Conservation (phyloP, 768 basidiomycete genomes). For the Amanita pseudoporphyria region DNA sequence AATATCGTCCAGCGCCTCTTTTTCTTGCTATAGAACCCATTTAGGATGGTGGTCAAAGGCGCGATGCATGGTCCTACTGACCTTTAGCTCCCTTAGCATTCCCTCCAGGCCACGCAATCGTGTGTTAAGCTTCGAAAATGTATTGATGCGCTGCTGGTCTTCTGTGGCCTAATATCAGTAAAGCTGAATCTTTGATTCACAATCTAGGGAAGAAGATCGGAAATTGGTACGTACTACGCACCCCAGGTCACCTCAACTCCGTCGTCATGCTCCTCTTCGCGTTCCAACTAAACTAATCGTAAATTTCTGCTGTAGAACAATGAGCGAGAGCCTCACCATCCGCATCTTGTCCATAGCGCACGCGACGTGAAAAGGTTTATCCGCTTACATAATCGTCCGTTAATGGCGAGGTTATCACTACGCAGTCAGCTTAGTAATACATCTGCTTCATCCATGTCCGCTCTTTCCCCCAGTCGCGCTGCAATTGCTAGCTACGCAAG, state of each 20-base stretch:
- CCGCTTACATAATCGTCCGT: neutral
- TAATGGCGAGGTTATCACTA: neutral
- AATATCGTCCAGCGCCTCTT: constrained; percentile 89
- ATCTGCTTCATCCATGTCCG: too few species aligned
- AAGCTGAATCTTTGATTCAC: neutral
- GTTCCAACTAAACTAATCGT: constrained; percentile 41
- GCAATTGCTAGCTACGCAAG: neutral
- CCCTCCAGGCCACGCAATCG: constrained; percentile 66
- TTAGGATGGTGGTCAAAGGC: constrained; percentile 5
- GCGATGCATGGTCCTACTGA: constrained; percentile 16
- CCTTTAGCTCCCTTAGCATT: constrained; percentile 65
- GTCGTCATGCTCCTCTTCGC: constrained; percentile 70
- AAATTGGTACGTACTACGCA: constrained; percentile 20
- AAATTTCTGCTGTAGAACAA: constrained; percentile 2
- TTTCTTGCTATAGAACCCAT: constrained; percentile 61
- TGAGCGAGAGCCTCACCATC: constrained; percentile 33
- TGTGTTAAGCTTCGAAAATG: constrained; percentile 86
- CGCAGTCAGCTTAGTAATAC: too few species aligned
- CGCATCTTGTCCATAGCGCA: constrained; percentile 37
- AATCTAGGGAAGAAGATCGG: neutral
- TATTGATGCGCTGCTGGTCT: constrained; percentile 87
- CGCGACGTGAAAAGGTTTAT: neutral
- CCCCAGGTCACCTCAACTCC: constrained; percentile 81
- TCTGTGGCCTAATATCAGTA: constrained; percentile 24
- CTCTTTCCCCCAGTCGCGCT: neutral